Percentiles rank a stretch among this genome's conserved stretches.
Conservation (phyloP, 768 basidiomycete genomes). For the Mycena filopes region DNA sequence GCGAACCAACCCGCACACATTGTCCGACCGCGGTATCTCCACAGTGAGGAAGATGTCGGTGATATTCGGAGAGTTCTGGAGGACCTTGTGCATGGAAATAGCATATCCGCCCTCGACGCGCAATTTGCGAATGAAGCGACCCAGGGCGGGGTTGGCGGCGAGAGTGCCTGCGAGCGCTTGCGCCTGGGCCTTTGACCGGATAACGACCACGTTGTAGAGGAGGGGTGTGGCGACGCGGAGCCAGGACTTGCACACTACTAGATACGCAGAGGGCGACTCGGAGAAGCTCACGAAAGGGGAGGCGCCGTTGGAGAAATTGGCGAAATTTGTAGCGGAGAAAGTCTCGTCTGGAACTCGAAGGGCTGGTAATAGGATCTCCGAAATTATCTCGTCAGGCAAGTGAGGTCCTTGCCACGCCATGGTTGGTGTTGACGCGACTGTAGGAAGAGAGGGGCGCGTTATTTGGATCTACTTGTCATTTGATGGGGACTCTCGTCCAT, state of each 20-base stretch:
- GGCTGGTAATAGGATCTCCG: conserved; percentile 18
- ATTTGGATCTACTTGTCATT: too few species aligned
- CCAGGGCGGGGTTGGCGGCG: neutral
- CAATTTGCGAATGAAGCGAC: neutral
- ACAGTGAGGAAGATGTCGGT: conserved; percentile 12
- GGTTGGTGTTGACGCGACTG: too few species aligned
- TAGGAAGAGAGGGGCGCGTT: too few species aligned
- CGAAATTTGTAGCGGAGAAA: neutral
- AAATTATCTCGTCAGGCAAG: conserved; percentile 19
- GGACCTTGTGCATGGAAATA: conserved; percentile 21
- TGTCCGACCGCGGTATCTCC: neutral
- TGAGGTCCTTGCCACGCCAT: too few species aligned
- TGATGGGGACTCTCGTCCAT: too few species aligned
- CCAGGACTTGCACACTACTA: conserved; percentile 25
- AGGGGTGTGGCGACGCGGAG: conserved; percentile 28
- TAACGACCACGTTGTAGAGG: conserved; percentile 19
- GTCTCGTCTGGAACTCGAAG: conserved; percentile 8
- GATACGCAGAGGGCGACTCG: conserved; percentile 19
- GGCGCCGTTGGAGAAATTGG: neutral
- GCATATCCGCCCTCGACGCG: neutral
- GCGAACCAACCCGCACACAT: conserved; percentile 5
- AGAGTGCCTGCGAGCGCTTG: conserved; percentile 12
- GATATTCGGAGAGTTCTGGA: conserved; percentile 2
- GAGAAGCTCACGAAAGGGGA: neutral
- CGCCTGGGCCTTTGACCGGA: conserved; percentile 23